Percentiles rank a stretch among this genome's conserved stretches.
Conservation (phyloP, 441 rosid species). For the Melastoma candidum region DNA sequence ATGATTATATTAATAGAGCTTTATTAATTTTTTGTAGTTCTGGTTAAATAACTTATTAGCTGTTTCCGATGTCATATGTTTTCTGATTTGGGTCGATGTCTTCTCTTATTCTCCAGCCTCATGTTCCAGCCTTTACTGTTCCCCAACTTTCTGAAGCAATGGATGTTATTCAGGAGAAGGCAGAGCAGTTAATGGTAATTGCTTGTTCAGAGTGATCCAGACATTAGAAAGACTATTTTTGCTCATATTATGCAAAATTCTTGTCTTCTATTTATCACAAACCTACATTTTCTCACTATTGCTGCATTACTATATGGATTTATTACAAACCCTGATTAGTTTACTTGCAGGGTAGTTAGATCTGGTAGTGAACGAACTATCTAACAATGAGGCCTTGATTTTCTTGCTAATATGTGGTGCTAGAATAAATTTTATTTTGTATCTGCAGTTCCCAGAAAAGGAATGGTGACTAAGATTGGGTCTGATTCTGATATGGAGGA, state of each 20-base stretch:
- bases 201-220: slow-evolving; percentile 2
- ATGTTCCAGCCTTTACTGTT: slow-evolving; percentile 77
- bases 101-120: slow-evolving; percentile 65
- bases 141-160: slow-evolving; percentile 82
- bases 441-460: no score
- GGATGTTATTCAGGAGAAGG: slow-evolving; percentile 55
- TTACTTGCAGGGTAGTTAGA: no score
- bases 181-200: slow-evolving; percentile 43
- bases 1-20: slow-evolving; percentile 11
- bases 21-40: slow-evolving; percentile 18
- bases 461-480: no score
- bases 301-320: no score
- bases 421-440: no score
- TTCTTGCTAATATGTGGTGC: no score
- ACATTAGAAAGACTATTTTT: background rate
- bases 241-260: background rate
- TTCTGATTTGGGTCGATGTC: slow-evolving; percentile 44
- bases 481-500: no score
- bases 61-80: slow-evolving; percentile 30
- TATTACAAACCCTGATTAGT: no score
- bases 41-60: slow-evolving; percentile 20
- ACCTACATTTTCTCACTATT: background rate
- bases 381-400: no score
- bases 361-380: no score
- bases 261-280: background rate